Base-by-base conservation (phyloP, 192 early-diverging fungal genomes). In the Coemansia reversa region DNA sequence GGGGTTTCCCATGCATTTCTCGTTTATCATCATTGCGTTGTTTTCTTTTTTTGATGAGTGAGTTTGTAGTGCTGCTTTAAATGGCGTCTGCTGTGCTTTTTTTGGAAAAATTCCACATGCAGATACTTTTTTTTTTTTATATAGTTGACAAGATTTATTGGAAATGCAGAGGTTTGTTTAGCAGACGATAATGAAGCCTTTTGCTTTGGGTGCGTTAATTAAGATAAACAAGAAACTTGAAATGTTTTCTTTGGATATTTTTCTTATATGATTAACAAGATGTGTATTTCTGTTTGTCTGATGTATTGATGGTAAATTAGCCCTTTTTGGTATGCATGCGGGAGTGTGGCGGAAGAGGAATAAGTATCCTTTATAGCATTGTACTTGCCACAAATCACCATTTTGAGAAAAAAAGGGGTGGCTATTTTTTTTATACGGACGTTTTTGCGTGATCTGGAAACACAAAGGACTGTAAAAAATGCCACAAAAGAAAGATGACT, bases 21-120 rank as follows among this genome's bases (percentile, higher is more conserved):
- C 51, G 4, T 55, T 73, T 73, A 7, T 66, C 51, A 7, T 55
- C 63, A 2, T 51, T 80, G 42, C 59, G 56, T 32, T 29, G 47
- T 58, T 71, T 45, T 35, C 11, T 7, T 35, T 35, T 35, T 35
- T 5, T 27, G 27, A 27, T 27, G 27, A 27, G 27, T 27, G 27
- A 27, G 27, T 27, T 27, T 27, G 27, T 27, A 27, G 27, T 27
- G 27, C 27, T 27, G 27, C 27, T 27, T 27, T 2, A 1, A 27
- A 27, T 27, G 27, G 27, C 27, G 3, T 27, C 27, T 27, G 27
- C 27, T 27, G 27, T 16, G 39, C 12, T 45, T 45, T 11, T 39
- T 45, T 45, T 35, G 33, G 14, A 11, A 16, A 16, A 45, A 45
- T 45, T 45, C 39, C 12, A 0, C 39, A 45, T 12, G 1, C 39